A percentile compares a stretch with the other conserved stretches of the same genome.
Conservation (phyloP, 129 eudicot genomes). For the Sambucus nigra region DNA sequence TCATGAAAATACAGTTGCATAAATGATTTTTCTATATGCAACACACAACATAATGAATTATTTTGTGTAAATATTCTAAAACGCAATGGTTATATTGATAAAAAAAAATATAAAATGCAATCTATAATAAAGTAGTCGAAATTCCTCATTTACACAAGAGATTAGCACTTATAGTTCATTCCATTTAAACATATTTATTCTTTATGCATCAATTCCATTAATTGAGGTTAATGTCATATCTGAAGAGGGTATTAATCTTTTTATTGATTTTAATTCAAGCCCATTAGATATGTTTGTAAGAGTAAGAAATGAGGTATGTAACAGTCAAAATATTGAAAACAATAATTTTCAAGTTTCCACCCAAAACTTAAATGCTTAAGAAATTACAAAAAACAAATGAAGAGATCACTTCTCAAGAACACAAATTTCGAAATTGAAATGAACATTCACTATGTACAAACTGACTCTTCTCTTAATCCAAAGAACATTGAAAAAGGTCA, state of each 20-base stretch:
- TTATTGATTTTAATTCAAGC: slow-evolving; percentile 42
- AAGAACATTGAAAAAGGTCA: slow-evolving; percentile 10
- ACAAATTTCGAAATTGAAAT: slow-evolving; percentile 14
- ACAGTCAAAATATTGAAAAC: slow-evolving; percentile 16
- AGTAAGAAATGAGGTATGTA: slow-evolving; percentile 17
- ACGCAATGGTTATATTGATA: too few species aligned
- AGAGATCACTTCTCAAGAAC: slow-evolving; percentile 15
- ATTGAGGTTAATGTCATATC: slow-evolving; percentile 25
- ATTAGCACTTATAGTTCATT: too few species aligned
- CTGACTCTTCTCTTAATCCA: slow-evolving; percentile 8
- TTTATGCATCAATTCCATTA: slow-evolving; percentile 22
- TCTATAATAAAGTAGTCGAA: too few species aligned
- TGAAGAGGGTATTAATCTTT: slow-evolving; percentile 33
- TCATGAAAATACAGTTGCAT: too few species aligned
- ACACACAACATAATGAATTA: too few species aligned
- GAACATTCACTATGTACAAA: slow-evolving; percentile 11
- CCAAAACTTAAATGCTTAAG: slow-evolving; percentile 31
- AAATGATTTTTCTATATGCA: too few species aligned
- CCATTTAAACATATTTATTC: too few species aligned
- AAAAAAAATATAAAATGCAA: too few species aligned
- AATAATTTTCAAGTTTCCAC: slow-evolving; percentile 29
- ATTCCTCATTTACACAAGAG: too few species aligned
- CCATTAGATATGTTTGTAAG: slow-evolving; percentile 29
- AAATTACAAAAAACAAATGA: slow-evolving; percentile 11
- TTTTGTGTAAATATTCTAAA: too few species aligned